Percentiles rank a stretch among this genome's conserved stretches.
Conservation (phyloP, 192 early-diverging fungal species). For the Gonapodya prolifera region DNA sequence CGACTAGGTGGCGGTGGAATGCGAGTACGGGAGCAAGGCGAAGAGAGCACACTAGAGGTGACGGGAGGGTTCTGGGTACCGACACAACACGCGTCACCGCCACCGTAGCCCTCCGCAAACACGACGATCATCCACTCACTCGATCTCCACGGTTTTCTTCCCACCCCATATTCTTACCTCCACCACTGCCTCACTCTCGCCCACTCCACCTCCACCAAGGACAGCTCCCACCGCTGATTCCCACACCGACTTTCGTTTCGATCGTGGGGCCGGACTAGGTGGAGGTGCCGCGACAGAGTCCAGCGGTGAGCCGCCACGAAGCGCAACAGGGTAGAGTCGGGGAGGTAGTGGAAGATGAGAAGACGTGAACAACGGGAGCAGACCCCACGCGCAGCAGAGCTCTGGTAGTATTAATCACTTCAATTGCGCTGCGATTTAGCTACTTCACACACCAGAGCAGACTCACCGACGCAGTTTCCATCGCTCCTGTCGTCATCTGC, state of each 20-base stretch:
- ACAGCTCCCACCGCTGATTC: not conserved
- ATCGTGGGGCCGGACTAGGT: not conserved
- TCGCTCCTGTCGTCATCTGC: not conserved
- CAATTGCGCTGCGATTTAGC: not conserved
- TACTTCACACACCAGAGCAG: not conserved
- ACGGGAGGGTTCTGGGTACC: not conserved
- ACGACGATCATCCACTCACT: not conserved
- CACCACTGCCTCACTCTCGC: not conserved
- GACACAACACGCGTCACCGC: too few relatives aligned
- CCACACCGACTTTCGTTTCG: not conserved
- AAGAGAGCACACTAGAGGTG: not conserved
- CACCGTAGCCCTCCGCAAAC: not conserved
- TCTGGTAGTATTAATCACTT: not conserved
- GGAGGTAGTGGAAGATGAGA: not conserved
- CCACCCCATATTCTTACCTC: not conserved
- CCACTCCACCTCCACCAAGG: not conserved
- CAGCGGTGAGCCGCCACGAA: not conserved
- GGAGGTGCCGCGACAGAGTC: not conserved
- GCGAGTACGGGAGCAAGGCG: not conserved
- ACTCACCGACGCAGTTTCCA: not conserved
- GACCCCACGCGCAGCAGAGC: not conserved
- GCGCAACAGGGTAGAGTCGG: not conserved
- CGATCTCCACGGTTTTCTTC: not conserved
- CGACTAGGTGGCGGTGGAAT: not conserved
- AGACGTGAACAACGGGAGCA: not conserved